Evolutionary conservation across 371 early-diverging fungal species (phyloP).

Genomic region (Rhizopus microsporus): DNA sequence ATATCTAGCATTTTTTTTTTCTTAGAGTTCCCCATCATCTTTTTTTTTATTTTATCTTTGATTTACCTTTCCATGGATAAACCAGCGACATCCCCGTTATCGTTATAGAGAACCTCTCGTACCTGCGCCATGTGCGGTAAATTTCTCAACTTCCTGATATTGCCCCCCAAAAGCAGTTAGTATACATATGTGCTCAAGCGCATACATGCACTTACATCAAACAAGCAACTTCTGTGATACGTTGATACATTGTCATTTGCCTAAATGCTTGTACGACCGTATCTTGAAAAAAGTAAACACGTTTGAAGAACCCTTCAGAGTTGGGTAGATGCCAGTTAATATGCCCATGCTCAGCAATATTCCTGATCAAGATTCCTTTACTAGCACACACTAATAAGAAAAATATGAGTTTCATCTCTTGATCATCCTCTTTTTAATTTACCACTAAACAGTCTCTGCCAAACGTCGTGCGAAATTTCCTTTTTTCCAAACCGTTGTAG

Average conservation of each 20-base stretch:
- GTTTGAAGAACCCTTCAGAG: constrained; percentile 55
- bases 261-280: constrained; percentile 53
- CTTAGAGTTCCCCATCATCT: not conserved
- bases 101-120: constrained; percentile 44
- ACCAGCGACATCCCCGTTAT: constrained; percentile 50
- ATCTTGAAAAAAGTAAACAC: constrained; percentile 48
- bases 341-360: constrained; percentile 34
- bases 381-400: constrained; percentile 29
- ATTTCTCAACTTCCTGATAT: constrained; percentile 45
- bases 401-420: not conserved
- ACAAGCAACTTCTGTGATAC: constrained; percentile 56
- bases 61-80: constrained; percentile 47
- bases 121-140: constrained; percentile 52
- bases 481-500: constrained; percentile 18
- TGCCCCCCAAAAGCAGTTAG: not conserved
- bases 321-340: constrained; percentile 46
- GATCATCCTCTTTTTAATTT: constrained; percentile 6
- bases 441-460: constrained; percentile 41
- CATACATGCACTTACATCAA: constrained; percentile 34
- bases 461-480: constrained; percentile 38
- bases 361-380: constrained; percentile 37
- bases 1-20: constrained; percentile 24
- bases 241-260: constrained; percentile 56
- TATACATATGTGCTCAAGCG: not conserved
- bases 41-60: not conserved